These are phyloP conservation scores for Mycena chlorophos DNA, from an alignment of 768 basidiomycete species.

Conservation along the genomic window DNA sequence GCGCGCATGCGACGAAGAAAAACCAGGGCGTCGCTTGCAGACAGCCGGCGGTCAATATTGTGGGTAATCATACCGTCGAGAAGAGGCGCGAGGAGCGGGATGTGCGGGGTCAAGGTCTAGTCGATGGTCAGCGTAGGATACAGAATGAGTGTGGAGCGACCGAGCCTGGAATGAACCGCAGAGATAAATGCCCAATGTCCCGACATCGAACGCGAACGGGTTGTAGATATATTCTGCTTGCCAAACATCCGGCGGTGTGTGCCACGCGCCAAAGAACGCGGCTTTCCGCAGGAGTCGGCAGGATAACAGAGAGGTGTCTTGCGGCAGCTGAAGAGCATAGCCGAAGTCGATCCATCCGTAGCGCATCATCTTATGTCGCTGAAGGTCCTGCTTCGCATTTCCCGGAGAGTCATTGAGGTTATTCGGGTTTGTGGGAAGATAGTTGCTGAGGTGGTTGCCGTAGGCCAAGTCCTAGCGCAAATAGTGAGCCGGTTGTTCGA, in stretches of 20 bases:
- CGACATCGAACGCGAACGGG: conserved; percentile 29
- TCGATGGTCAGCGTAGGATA: no score
- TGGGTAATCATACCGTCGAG: conserved; percentile 24
- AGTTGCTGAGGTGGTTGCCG: conserved; percentile 12
- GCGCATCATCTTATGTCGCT: background rate
- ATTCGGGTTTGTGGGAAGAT: background rate
- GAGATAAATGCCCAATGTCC: conserved; percentile 25
- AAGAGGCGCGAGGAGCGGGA: background rate
- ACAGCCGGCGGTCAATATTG: conserved; percentile 25
- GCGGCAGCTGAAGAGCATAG: background rate
- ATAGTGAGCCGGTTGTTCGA: background rate
- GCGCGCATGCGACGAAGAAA: conserved; percentile 25
- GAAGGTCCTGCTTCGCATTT: background rate
- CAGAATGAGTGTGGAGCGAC: background rate
- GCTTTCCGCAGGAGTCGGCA: background rate
- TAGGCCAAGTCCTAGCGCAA: conserved; percentile 11
- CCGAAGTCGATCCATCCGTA: background rate
- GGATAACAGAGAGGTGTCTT: conserved; percentile 2
- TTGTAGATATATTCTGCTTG: conserved; percentile 29
- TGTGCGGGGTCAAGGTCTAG: background rate
- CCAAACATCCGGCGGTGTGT: conserved; percentile 11
- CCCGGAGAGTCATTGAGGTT: background rate
- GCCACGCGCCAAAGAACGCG: background rate
- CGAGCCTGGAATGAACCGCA: background rate
- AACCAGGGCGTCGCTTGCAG: conserved; percentile 26